phyloP scores from a whole-genome alignment of 164 flowering plant species.

The Vitis rupestris region DNA sequence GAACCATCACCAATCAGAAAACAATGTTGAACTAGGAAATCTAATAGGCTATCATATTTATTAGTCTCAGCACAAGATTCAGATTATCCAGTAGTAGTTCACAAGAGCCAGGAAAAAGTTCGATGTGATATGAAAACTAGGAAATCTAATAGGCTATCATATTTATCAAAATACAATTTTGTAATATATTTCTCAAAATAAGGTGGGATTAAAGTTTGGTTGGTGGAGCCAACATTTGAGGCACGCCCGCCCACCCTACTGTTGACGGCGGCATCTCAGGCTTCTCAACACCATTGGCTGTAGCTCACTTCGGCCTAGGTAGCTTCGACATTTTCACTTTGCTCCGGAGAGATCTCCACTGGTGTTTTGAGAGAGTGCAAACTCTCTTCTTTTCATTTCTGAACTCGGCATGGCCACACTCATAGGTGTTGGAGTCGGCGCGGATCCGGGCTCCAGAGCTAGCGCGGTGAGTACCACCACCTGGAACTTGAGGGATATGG shows the following conservation, averaged over 20 bases:
- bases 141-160: slow-evolving; percentile 38
- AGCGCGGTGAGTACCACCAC: slow-evolving; percentile 95
- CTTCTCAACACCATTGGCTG: no score
- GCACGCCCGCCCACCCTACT: not conserved
- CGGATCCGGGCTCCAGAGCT: slow-evolving; percentile 63
- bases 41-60: no score
- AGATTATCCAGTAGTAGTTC: slow-evolving; percentile 14
- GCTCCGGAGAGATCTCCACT: no score
- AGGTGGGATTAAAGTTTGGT: not conserved
- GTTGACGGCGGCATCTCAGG: no score
- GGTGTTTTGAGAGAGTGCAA: no score
- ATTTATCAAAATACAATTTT: slow-evolving; percentile 46
- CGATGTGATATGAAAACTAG: slow-evolving; percentile 28
- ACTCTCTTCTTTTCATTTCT: no score
- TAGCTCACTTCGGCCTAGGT: no score
- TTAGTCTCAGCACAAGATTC: slow-evolving; percentile 18
- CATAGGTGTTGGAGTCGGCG: no score
- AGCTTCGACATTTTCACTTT: no score
- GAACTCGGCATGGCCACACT: no score
- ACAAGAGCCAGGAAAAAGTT: slow-evolving; percentile 30
- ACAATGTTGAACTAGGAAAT: slow-evolving; percentile 20
- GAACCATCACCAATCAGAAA: slow-evolving; percentile 81
- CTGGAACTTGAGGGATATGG: slow-evolving; percentile 93
- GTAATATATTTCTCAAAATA: slow-evolving; percentile 34
- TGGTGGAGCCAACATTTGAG: not conserved